Conservation (phyloP, 1,139 yeast genomes). For the Scheffersomyces titani region DNA sequence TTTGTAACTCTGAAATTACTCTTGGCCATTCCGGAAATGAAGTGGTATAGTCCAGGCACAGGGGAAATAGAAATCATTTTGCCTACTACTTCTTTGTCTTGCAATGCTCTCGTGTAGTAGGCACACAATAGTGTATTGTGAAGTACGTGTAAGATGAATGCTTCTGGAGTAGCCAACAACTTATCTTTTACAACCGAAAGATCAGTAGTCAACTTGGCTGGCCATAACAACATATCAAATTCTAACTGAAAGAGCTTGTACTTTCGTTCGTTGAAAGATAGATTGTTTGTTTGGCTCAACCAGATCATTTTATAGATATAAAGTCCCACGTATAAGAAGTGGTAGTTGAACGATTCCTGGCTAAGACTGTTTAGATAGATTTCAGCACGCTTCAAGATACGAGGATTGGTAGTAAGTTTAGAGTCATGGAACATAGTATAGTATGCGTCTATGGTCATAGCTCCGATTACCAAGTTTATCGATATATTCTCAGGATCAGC, state of each 20-base stretch:
- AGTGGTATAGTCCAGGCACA: conserved; percentile 24
- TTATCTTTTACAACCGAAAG: conserved; percentile 22
- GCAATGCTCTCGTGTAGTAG: conserved; percentile 18
- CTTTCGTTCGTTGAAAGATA: conserved; percentile 11
- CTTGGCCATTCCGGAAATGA: conserved; percentile 23
- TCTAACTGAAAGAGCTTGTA: conserved; percentile 17
- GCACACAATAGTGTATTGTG: conserved; percentile 21
- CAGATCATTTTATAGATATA: conserved; percentile 18
- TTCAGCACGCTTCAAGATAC: conserved; percentile 1
- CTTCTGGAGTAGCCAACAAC: conserved; percentile 21
- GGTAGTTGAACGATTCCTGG: conserved; percentile 16
- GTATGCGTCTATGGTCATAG: conserved; percentile 21
- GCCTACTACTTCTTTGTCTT: conserved; percentile 11
- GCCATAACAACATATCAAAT: conserved; percentile 25
- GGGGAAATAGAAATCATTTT: conserved; percentile 19
- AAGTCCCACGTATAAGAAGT: conserved; percentile 15
- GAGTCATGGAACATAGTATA: conserved; percentile 13
- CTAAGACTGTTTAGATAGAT: conserved; percentile 11
- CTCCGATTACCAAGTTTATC: conserved; percentile 16
- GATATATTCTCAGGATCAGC: conserved; percentile 7
- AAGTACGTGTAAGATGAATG: conserved; percentile 20
- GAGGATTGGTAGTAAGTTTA: conserved; percentile 10
- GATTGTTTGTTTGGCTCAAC: conserved; percentile 11
- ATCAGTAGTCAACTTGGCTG: conserved; percentile 21
- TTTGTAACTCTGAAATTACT: conserved; percentile 21